Evolutionary conservation across 1,284 basidiomycete species (phyloP), one percentile per base, ranked within the genome.

Genomic region (Marasmius tenuissimus): DNA sequence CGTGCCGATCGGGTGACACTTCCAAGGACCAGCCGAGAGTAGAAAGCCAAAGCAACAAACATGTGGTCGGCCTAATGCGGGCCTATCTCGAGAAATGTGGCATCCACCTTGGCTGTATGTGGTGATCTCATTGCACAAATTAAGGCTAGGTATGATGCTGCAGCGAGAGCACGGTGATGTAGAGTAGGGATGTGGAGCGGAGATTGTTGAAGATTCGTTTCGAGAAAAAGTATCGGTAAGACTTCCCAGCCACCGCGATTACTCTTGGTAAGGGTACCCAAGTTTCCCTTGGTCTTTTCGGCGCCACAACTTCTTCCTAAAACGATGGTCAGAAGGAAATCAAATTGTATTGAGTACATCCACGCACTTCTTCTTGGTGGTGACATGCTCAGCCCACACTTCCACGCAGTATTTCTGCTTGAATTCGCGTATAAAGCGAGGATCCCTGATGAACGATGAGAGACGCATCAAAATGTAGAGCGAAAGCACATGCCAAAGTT

Each of bases 361-460:
- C 18, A 54, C 9, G 81, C 92, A 96, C 95, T 96, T 97, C 76
- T 90, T 94, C 78, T 96, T 96, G 8, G 88, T 94, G 5, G 84
- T 80, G 0, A 85, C 65, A 71, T 97, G 88, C 71, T 96, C 93
- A 0, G 81, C 93, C 74, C 91, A 98, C 1, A 96, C 88, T 72
- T 98, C 96, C 12, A 91, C 73, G 69, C 93, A 94, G 70, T 96
- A 69, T 71, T 94, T 86, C 5, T 84, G 77, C 77, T 97, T 98
- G 83, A 97, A 99, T 69, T 93, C 86, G 52, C 95, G 89, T 68
- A 98, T 96, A 75, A 97, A 98, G 1, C 93, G 88, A 37, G 97
- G 97, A 72, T 98, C 97, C 96, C 93, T 93, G 66, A 9, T 35
- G 37, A 51, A 5, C 12, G 42, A 39, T 51, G 56, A 50, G 48